Evolutionary conservation across 2,329 filamentous ascomycete genomes (phyloP), one percentile per base, ranked within the genome.

Genomic region (Byssoonygena ceratinophila): DNA sequence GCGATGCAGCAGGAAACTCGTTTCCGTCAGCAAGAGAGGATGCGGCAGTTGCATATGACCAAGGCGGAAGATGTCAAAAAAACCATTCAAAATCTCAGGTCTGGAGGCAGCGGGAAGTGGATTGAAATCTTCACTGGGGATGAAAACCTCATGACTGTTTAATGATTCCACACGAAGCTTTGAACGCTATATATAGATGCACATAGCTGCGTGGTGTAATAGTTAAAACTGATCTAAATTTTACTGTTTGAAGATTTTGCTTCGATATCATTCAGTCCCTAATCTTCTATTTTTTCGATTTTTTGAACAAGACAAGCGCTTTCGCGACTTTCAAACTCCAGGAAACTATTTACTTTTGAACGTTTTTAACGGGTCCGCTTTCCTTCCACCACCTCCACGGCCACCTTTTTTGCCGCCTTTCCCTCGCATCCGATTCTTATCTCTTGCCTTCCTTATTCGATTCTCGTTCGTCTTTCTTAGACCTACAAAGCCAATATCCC

Each of bases 331-430:
- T n/a, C n/a, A n/a, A n/a, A n/a, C n/a, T n/a, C n/a, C n/a, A n/a
- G n/a, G 14, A 37, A 5, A 44, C 29, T 54, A 54, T 46, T 77
- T 72, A 22, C 79, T 79, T 67, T 87, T 94, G 68, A 96, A 92
- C 7, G 85, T 90, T 75, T 91, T 94, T 64, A 96, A 73, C 5
- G 91, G 90, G 73, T 97, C 88, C 49, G 79, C 73, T 68, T 84
- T 91, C 62, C 82, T 79, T n/a, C 76, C 74, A 37, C 73, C 76
- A 25, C 61, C 59, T 51, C 48, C 48, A 27, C 48, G 48, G 5
- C 48, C 39, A 31, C 71, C 71, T 65, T 78, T 81, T 59, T 71
- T 76, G 37, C 71, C 72, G 57, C 70, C 39, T 46, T 55, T 71
- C 12, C 69, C 71, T 61, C 64, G 68, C 6, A 59, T 62, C 39